A percentile compares a stretch with the other conserved stretches of the same genome.
These are phyloP conservation scores for Exophiala dermatitidis DNA, from an alignment of 2,329 filamentous ascomycete genomes.

Conservation along the genomic window DNA sequence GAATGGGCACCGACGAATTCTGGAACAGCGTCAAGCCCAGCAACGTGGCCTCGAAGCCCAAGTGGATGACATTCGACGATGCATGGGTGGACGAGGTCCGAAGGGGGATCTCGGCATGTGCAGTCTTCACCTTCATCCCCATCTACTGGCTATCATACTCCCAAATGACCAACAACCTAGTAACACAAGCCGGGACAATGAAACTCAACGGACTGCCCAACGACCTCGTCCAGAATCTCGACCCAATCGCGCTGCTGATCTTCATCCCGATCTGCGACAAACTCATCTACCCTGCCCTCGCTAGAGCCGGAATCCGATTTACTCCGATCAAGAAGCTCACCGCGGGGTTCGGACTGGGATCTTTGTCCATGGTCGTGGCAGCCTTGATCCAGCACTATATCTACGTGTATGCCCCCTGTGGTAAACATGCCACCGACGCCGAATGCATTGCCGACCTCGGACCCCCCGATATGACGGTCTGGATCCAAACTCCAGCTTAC, in stretches of 20 bases:
- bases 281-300: conserved; percentile 55
- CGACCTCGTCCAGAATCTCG: conserved; percentile 54
- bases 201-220: conserved; percentile 47
- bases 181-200: conserved; percentile 51
- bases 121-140: conserved; percentile 55
- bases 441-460: conserved; percentile 50
- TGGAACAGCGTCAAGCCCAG: conserved; percentile 66
- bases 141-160: conserved; percentile 41
- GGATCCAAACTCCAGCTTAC: conserved; percentile 45
- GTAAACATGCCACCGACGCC: conserved; percentile 29
- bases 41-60: conserved; percentile 50
- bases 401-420: conserved; percentile 34
- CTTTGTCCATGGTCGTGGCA: conserved; percentile 56
- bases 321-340: conserved; percentile 71
- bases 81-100: conserved; percentile 73
- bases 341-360: conserved; percentile 59
- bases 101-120: conserved; percentile 61
- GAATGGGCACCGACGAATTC: conserved; percentile 52
- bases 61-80: conserved; percentile 78
- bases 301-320: conserved; percentile 57
- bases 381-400: conserved; percentile 52
- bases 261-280: conserved; percentile 29
- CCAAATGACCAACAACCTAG: conserved; percentile 27
- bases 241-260: conserved; percentile 55
- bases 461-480: conserved; percentile 27